Evolutionary conservation across 2,329 filamentous ascomycete genomes (phyloP).

Genomic region (Alternaria sp.): DNA sequence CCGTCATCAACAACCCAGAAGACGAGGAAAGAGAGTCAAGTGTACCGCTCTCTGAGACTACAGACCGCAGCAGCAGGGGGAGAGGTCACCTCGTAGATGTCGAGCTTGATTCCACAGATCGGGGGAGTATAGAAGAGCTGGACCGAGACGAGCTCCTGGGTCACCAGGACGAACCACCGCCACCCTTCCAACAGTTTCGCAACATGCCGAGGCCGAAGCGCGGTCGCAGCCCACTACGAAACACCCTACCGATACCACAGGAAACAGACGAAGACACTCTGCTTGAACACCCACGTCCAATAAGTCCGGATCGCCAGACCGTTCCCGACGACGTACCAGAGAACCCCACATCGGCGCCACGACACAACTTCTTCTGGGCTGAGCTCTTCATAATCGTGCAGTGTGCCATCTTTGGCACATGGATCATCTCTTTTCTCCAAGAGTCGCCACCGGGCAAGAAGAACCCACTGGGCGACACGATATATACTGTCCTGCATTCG

Average conservation of each 20-base stretch:
- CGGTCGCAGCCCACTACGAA: constrained; percentile 51
- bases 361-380: constrained; percentile 90
- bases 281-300: constrained; percentile 51
- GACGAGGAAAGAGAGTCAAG: constrained; percentile 50
- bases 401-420: constrained; percentile 84
- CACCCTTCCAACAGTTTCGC: constrained; percentile 65
- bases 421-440: constrained; percentile 87
- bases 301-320: constrained; percentile 60
- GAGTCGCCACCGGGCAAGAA: constrained; percentile 74
- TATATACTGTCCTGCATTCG: constrained; percentile 85
- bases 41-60: constrained; percentile 50
- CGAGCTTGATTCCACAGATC: constrained; percentile 72
- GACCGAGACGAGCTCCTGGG: constrained; percentile 41
- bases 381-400: constrained; percentile 86
- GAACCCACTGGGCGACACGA: constrained; percentile 83
- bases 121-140: constrained; percentile 53
- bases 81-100: constrained; percentile 82
- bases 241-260: constrained; percentile 51
- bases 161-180: constrained; percentile 58
- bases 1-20: constrained; percentile 40
- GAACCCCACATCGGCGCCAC: constrained; percentile 48
- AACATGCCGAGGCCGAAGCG: constrained; percentile 51
- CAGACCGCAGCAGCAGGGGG: constrained; percentile 59
- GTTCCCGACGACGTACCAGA: constrained; percentile 64
- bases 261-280: constrained; percentile 60